Conservation (phyloP, 345 rosid genomes). For the Ailanthus altissimus region DNA sequence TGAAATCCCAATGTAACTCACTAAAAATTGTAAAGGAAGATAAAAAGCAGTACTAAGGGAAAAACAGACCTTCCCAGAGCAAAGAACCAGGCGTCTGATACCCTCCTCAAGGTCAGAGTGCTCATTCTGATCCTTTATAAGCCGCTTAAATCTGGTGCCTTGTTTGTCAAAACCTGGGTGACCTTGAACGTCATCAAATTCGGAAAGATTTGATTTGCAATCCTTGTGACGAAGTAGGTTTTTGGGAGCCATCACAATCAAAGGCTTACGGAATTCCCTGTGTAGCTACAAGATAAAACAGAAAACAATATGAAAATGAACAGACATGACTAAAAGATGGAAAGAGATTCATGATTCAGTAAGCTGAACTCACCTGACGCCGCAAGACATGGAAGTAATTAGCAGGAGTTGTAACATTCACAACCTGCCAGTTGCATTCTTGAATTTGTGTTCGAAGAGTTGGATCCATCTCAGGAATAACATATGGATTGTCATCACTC, state of each 20-base stretch:
- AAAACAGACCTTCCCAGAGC: slow-evolving; percentile 81
- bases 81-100: slow-evolving; percentile 80
- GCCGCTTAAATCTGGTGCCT: slow-evolving; percentile 91
- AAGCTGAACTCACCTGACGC: slow-evolving; percentile 61
- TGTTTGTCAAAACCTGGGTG: slow-evolving; percentile 97
- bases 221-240: slow-evolving; percentile 89
- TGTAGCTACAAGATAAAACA: slow-evolving; percentile 51
- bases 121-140: slow-evolving; percentile 81
- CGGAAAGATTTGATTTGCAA: slow-evolving; percentile 90
- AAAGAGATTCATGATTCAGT: slow-evolving; percentile 8
- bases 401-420: slow-evolving; percentile 87
- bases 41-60: background rate
- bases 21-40: background rate
- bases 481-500: slow-evolving; percentile 83
- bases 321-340: background rate
- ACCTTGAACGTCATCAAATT: slow-evolving; percentile 94
- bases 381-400: slow-evolving; percentile 83
- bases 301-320: slow-evolving; percentile 8
- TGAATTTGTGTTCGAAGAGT: slow-evolving; percentile 77
- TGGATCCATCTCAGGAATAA: slow-evolving; percentile 83
- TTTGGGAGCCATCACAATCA: slow-evolving; percentile 86
- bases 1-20: slow-evolving; percentile 5
- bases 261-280: slow-evolving; percentile 91
- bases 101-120: slow-evolving; percentile 86
- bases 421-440: slow-evolving; percentile 88